Conservation (phyloP, 2,329 filamentous ascomycete genomes). For the Fusarium acutatum region DNA sequence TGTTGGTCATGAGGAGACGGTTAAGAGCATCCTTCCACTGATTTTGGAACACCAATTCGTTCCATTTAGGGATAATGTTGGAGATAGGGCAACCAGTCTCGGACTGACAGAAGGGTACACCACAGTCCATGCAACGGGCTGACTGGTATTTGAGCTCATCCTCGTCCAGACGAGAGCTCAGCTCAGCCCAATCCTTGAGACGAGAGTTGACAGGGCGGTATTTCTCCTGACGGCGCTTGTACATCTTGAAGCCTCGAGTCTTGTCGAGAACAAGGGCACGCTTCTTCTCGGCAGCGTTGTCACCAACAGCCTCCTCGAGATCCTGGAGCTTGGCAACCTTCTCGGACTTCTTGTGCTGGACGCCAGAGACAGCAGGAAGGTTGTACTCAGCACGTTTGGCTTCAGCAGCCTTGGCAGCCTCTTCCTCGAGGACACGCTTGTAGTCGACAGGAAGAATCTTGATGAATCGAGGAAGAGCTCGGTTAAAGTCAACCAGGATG, state of each 20-base stretch:
- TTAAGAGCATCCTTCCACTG: constrained; percentile 94
- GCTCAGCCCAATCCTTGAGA: constrained; percentile 92
- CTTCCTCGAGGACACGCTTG: constrained; percentile 89
- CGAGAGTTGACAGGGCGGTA: constrained; percentile 86
- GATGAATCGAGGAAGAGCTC: constrained; percentile 87
- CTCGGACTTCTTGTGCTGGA: constrained; percentile 66
- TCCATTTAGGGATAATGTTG: constrained; percentile 98
- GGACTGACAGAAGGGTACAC: constrained; percentile 97
- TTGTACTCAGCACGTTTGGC: constrained; percentile 86
- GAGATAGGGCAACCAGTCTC: constrained; percentile 95
- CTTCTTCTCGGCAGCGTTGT: constrained; percentile 88
- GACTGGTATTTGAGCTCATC: constrained; percentile 97
- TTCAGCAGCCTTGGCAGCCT: constrained; percentile 84
- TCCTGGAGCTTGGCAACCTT: constrained; percentile 79
- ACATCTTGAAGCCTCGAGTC: constrained; percentile 98
- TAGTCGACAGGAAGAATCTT: constrained; percentile 96
- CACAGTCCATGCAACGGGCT: constrained; percentile 98
- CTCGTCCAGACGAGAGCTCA: constrained; percentile 86
- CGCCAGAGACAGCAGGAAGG: constrained; percentile 78
- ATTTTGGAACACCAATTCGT: constrained; percentile 78
- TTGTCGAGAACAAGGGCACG: constrained; percentile 94
- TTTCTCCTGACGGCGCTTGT: constrained; percentile 90
- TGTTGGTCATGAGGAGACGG: constrained; percentile 93
- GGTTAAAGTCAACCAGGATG: constrained; percentile 93
- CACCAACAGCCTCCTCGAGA: constrained; percentile 90